A percentile compares a stretch with the other conserved stretches of the same genome.
Evolutionary conservation across 2,329 filamentous ascomycete species (phyloP).

Genomic region (Phialophora expanda): DNA sequence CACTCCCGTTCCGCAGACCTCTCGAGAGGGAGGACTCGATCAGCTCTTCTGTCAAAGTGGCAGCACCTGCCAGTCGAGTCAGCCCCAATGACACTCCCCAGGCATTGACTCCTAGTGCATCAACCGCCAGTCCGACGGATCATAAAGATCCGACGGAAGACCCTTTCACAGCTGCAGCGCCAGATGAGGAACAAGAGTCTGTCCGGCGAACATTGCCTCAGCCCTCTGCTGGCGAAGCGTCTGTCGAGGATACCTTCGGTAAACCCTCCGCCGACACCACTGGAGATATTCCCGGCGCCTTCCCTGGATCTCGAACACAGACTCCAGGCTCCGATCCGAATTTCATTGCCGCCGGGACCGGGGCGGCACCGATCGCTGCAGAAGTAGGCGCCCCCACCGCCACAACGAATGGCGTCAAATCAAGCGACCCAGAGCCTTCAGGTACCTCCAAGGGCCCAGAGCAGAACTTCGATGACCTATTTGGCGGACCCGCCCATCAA

Average conservation of each 20-base stretch:
- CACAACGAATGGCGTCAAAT: slow-evolving; percentile 21
- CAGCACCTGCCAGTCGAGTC: slow-evolving; percentile 71
- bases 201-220: slow-evolving; percentile 35
- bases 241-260: slow-evolving; percentile 31
- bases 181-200: slow-evolving; percentile 40
- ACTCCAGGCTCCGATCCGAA: slow-evolving; percentile 29
- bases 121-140: slow-evolving; percentile 41
- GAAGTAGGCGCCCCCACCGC: slow-evolving; percentile 15
- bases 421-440: slow-evolving; percentile 12
- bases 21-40: slow-evolving; percentile 66
- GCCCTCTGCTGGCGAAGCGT: slow-evolving; percentile 9
- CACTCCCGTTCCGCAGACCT: slow-evolving; percentile 70
- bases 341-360: slow-evolving; percentile 25
- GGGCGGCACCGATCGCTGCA: slow-evolving; percentile 28
- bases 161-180: slow-evolving; percentile 35
- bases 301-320: slow-evolving; percentile 47
- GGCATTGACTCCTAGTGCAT: slow-evolving; percentile 50
- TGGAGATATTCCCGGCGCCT: slow-evolving; percentile 56
- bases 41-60: slow-evolving; percentile 77
- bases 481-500: slow-evolving; percentile 51
- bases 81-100: slow-evolving; percentile 57
- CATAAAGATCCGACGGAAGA: slow-evolving; percentile 32
- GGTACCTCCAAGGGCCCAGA: slow-evolving; percentile 37
- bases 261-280: slow-evolving; percentile 28
- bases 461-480: slow-evolving; percentile 52